Conservation (phyloP, 768 basidiomycete species). For the Lentinus tigrinus region DNA sequence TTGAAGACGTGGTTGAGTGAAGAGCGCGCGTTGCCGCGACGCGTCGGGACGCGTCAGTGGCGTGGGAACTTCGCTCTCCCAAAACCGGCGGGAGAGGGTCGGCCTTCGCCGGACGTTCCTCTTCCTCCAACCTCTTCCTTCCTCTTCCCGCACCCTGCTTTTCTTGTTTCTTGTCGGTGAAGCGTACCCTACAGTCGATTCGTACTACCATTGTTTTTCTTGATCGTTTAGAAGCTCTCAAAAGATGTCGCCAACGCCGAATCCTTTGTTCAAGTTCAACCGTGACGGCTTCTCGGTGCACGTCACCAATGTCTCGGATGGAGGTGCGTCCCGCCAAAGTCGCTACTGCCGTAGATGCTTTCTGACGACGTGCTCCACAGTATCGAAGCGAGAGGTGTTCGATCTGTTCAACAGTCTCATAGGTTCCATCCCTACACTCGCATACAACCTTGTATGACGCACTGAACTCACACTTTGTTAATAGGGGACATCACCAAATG, state of each 20-base stretch:
- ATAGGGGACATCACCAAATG: conserved; percentile 50
- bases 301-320: conserved; percentile 39
- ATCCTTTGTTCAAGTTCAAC: conserved; percentile 35
- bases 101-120: conserved; percentile 23
- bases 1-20: not conserved
- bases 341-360: not conserved
- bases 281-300: conserved; percentile 45
- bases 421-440: conserved; percentile 33
- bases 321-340: conserved; percentile 28
- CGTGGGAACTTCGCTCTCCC: conserved; percentile 20
- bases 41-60: conserved; percentile 17
- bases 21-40: not conserved
- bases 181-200: not conserved
- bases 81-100: conserved; percentile 13
- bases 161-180: conserved; percentile 16
- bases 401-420: conserved; percentile 58
- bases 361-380: conserved; percentile 18
- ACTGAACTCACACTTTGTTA: not conserved
- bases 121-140: conserved; percentile 13
- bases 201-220: conserved; percentile 1
- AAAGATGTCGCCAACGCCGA: conserved; percentile 18
- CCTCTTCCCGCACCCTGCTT: conserved; percentile 6
- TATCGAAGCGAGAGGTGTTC: conserved; percentile 46
- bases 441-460: not conserved
- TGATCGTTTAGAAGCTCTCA: not conserved